Conservation (phyloP, 768 basidiomycete species). For the Tylopilus vinaceipallidus region DNA sequence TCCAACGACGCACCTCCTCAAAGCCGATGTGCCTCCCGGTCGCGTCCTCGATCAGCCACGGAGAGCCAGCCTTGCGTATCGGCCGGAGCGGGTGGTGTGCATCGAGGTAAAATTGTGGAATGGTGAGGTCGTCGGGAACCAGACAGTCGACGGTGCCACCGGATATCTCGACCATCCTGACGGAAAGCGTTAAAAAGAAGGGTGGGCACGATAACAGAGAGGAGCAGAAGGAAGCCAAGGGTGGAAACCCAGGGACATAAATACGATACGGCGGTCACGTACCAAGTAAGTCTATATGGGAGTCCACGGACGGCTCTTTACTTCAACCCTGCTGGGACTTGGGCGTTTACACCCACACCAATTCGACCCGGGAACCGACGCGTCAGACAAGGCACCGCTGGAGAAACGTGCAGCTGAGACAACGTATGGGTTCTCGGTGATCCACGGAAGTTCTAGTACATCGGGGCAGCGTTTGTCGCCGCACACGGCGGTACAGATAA, state of each 20-base stretch:
- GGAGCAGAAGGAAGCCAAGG: not conserved
- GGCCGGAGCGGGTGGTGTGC: constrained; percentile 43
- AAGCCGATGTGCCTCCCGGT: constrained; percentile 44
- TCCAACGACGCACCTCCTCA: constrained; percentile 42
- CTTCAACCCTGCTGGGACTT: not conserved
- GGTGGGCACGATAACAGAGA: not conserved
- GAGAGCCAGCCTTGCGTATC: constrained; percentile 39
- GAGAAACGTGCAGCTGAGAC: no score
- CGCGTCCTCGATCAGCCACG: constrained; percentile 61
- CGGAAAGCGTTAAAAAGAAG: not conserved
- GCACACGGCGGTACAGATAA: constrained; percentile 1
- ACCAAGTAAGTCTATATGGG: not conserved
- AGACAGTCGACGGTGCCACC: constrained; percentile 31
- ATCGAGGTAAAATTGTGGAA: constrained; percentile 67
- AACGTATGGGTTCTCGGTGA: not conserved
- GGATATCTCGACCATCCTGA: constrained; percentile 23
- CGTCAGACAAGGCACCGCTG: not conserved
- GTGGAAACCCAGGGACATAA: not conserved
- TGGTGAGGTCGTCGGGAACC: constrained; percentile 61
- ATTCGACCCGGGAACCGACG: not conserved
- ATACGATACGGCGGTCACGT: not conserved
- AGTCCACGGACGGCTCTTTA: not conserved
- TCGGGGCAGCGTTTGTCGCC: not conserved
- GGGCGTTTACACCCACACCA: not conserved
- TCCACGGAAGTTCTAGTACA: not conserved